Percentiles rank a stretch among this genome's conserved stretches.
Evolutionary conservation across 164 flowering plant genomes (phyloP).

Genomic region (Akebia trifoliata): DNA sequence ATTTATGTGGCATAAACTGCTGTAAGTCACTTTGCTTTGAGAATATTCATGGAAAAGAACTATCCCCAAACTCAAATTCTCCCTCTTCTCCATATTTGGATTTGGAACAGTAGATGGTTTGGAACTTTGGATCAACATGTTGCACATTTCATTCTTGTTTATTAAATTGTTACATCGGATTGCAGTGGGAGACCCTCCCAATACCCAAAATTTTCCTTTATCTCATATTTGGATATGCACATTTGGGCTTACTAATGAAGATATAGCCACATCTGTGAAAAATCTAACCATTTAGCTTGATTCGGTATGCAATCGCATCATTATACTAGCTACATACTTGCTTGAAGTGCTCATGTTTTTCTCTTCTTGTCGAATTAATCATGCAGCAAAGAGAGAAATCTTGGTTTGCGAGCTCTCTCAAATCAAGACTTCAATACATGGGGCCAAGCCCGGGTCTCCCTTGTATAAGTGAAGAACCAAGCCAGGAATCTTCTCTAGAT

Average conservation of each 20-base stretch:
- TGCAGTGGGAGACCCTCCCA: not conserved
- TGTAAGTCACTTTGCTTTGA: too few relatives aligned
- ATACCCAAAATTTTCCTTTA: not conserved
- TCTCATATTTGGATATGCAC: not conserved
- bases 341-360: conserved; percentile 3
- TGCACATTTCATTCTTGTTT: not conserved
- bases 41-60: too few relatives aligned
- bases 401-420: conserved; percentile 75
- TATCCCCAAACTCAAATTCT: too few relatives aligned
- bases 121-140: too few relatives aligned
- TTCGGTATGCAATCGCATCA: too few relatives aligned
- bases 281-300: not conserved
- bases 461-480: conserved; percentile 38
- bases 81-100: too few relatives aligned
- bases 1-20: too few relatives aligned
- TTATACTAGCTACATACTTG: not conserved
- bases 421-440: conserved; percentile 69
- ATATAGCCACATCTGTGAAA: not conserved
- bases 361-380: conserved; percentile 9
- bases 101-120: too few relatives aligned
- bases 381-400: conserved; percentile 74
- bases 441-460: conserved; percentile 73
- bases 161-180: not conserved
- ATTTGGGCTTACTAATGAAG: not conserved
- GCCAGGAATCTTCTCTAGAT: conserved; percentile 34